phyloP scores from a whole-genome alignment of 73 alveolate genomes.

The Stentor roeselii region DNA sequence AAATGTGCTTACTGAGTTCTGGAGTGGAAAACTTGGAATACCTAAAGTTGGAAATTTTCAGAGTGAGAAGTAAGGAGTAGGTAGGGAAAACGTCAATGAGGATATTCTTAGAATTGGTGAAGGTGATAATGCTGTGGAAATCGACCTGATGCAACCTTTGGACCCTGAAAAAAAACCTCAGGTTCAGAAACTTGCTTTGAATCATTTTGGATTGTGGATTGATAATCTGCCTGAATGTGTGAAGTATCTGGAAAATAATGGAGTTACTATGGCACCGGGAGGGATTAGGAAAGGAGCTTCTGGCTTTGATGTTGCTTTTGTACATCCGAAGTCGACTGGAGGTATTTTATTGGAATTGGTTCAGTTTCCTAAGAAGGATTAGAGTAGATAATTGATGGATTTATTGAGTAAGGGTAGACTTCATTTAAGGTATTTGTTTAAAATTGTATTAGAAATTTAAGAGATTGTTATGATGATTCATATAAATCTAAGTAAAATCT shows the following conservation, averaged over 20 bases:
- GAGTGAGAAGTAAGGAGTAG: too few relatives aligned
- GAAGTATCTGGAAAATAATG: slow-evolving; percentile 45
- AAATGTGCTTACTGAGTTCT: slow-evolving; percentile 45
- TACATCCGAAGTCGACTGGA: slow-evolving; percentile 63
- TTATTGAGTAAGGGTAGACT: too few relatives aligned
- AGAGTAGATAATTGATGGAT: too few relatives aligned
- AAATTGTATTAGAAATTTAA: too few relatives aligned
- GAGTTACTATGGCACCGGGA: slow-evolving; percentile 46
- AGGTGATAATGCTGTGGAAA: slow-evolving; percentile 54
- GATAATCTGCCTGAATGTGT: slow-evolving; percentile 58
- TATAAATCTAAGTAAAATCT: too few relatives aligned
- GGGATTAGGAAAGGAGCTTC: slow-evolving; percentile 70
- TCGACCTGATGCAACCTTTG: slow-evolving; percentile 64
- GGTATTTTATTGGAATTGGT: slow-evolving; percentile 62
- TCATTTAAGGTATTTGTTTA: too few relatives aligned
- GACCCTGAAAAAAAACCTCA: slow-evolving; percentile 71
- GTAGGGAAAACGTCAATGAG: slow-evolving; percentile 71
- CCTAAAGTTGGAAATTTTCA: slow-evolving; percentile 42
- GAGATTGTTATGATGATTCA: too few relatives aligned
- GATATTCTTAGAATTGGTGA: slow-evolving; percentile 58
- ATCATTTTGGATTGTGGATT: slow-evolving; percentile 67
- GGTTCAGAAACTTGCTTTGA: slow-evolving; percentile 59
- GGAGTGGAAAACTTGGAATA: slow-evolving; percentile 61
- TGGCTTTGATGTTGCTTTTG: slow-evolving; percentile 63
- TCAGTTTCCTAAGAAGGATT: slow-evolving; percentile 58